Percentiles rank a stretch among this genome's conserved stretches.
phyloP scores from a whole-genome alignment of 2,329 filamentous ascomycete genomes.

The Phaeosphaeria sp. region DNA sequence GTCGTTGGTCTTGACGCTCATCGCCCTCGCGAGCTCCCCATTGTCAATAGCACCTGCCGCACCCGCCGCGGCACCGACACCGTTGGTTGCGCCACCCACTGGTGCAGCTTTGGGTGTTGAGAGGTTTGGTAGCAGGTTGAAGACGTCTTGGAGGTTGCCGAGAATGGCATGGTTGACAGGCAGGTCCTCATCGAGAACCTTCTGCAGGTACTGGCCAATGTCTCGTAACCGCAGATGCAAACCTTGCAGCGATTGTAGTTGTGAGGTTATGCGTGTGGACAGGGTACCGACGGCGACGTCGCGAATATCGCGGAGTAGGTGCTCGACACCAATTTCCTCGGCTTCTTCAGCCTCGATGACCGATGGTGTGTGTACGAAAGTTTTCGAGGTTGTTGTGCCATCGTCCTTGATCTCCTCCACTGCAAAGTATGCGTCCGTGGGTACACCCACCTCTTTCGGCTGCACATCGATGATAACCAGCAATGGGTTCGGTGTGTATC shows the following conservation, averaged over 20 bases:
- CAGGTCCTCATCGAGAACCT: conserved; percentile 89
- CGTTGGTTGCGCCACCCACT: conserved; percentile 52
- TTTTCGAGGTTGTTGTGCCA: conserved; percentile 94
- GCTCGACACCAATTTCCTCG: conserved; percentile 98
- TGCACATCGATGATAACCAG: conserved; percentile 98
- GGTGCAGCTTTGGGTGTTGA: conserved; percentile 75
- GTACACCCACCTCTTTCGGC: conserved; percentile 95
- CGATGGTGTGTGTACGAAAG: conserved; percentile 97
- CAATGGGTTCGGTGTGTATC: conserved; percentile 95
- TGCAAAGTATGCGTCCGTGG: conserved; percentile 98
- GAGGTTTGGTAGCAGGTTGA: conserved; percentile 96
- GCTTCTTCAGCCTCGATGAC: conserved; percentile 99
- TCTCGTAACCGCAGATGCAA: conserved; percentile 93
- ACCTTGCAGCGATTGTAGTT: conserved; percentile 95
- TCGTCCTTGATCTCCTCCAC: conserved; percentile 99
- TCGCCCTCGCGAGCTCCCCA: conserved; percentile 88
- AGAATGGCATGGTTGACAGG: conserved; percentile 97
- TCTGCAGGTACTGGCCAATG: conserved; percentile 93
- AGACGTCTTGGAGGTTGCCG: conserved; percentile 98
- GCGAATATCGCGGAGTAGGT: conserved; percentile 95
- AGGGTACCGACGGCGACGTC: conserved; percentile 97
- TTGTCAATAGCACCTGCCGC: conserved; percentile 63
- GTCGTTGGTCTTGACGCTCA: conserved; percentile 99
- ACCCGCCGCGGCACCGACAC: conserved; percentile 59
- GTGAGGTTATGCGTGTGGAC: conserved; percentile 95